phyloP scores from a whole-genome alignment of 2,329 filamentous ascomycete species.

The Tolypocladium endophyticum region DNA sequence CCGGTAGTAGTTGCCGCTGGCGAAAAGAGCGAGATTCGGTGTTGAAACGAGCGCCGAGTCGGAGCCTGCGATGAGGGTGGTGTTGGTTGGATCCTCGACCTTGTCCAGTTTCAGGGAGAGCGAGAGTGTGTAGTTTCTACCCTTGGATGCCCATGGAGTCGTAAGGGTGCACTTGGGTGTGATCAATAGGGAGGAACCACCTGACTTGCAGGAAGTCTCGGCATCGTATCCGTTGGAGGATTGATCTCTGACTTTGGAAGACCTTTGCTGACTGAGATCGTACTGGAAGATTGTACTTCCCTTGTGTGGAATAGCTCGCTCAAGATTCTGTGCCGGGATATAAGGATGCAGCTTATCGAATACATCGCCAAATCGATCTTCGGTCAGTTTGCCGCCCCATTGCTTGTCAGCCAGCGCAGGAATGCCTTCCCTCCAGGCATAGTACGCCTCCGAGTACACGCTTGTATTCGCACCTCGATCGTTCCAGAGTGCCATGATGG shows the following conservation, averaged over 20 bases:
- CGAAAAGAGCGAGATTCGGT: background rate
- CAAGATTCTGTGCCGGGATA: background rate
- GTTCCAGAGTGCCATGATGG: constrained; percentile 14
- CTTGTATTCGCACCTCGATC: constrained; percentile 13
- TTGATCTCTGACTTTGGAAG: background rate
- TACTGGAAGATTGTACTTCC: background rate
- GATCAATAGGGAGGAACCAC: background rate
- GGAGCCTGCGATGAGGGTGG: background rate
- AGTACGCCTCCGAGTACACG: constrained; percentile 14
- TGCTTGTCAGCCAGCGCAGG: constrained; percentile 15
- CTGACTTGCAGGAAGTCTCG: background rate
- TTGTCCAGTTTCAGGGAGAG: background rate
- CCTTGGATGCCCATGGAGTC: background rate
- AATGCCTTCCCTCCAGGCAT: constrained; percentile 12
- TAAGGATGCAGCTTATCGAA: background rate
- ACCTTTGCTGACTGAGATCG: background rate
- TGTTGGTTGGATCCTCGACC: background rate
- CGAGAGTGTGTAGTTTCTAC: background rate
- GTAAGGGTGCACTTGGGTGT: background rate
- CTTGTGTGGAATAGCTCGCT: background rate
- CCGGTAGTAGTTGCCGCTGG: background rate
- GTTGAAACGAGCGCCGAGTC: background rate
- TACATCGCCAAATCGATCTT: background rate
- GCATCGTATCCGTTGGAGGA: background rate
- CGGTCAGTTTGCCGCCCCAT: constrained; percentile 12